Conservation (phyloP, 2,329 filamentous ascomycete species). For the Ceratocystis eucalypticola region DNA sequence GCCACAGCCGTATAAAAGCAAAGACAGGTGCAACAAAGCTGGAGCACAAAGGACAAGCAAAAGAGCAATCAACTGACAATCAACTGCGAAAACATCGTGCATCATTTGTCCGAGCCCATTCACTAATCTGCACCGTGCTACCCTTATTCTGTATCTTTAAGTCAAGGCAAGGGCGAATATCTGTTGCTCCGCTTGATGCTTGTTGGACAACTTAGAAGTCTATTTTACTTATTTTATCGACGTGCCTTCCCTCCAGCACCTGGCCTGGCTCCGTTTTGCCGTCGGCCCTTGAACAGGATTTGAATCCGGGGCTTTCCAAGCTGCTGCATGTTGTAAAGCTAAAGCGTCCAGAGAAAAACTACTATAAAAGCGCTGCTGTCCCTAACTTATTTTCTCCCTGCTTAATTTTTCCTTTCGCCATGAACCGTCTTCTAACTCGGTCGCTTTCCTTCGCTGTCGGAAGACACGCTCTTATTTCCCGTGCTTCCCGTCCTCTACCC, state of each 20-base stretch:
- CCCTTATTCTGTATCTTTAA: neutral
- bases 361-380: neutral
- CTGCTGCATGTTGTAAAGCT: slow-evolving; percentile 1
- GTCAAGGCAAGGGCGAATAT: neutral
- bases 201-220: neutral
- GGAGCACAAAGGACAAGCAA: neutral
- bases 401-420: neutral
- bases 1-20: neutral
- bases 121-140: neutral
- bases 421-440: slow-evolving; percentile 14
- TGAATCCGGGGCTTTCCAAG: neutral
- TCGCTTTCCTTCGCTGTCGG: slow-evolving; percentile 9
- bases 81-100: neutral
- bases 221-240: slow-evolving; percentile 6
- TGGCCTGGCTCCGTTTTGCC: neutral
- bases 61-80: neutral
- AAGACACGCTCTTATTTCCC: slow-evolving; percentile 6
- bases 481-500: neutral
- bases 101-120: neutral
- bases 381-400: neutral
- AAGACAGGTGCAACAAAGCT: neutral
- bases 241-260: neutral
- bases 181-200: neutral
- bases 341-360: neutral
- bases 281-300: slow-evolving; percentile 1